A percentile compares a stretch with the other conserved stretches of the same genome.
These are phyloP conservation scores for Cadophora sp. DNA, from an alignment of 2,329 filamentous ascomycete species.

Conservation along the genomic window DNA sequence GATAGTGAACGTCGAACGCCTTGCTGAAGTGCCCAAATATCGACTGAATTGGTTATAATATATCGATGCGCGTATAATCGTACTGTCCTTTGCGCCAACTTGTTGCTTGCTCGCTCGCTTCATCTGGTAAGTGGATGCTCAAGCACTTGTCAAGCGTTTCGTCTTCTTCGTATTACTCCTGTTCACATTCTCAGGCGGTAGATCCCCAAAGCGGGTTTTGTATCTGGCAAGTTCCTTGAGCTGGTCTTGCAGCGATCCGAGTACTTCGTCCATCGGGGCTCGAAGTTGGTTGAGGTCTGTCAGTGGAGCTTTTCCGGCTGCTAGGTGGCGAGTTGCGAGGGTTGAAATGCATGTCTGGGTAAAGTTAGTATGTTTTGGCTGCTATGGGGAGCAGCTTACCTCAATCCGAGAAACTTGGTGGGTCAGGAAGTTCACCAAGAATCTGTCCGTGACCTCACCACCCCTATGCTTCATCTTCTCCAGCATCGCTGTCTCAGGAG, in stretches of 20 bases:
- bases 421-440: slow-evolving; percentile 88
- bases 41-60: neutral
- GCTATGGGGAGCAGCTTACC: slow-evolving; percentile 56
- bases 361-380: slow-evolving; percentile 31
- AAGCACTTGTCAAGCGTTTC: slow-evolving; percentile 7
- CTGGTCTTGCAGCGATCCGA: slow-evolving; percentile 66
- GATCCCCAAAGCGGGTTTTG: slow-evolving; percentile 47
- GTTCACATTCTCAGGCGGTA: slow-evolving; percentile 21
- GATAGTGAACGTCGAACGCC: neutral
- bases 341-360: slow-evolving; percentile 81
- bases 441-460: slow-evolving; percentile 86
- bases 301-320: slow-evolving; percentile 69
- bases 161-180: neutral
- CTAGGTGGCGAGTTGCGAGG: slow-evolving; percentile 79
- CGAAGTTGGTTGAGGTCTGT: slow-evolving; percentile 73
- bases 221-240: slow-evolving; percentile 69
- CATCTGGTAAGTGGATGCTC: neutral
- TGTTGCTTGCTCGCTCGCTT: neutral
- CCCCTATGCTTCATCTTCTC: slow-evolving; percentile 75
- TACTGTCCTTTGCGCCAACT: neutral
- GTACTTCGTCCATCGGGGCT: slow-evolving; percentile 76
- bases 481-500: slow-evolving; percentile 83
- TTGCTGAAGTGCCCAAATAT: neutral
- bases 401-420: slow-evolving; percentile 96
- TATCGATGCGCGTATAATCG: neutral